Conservation (phyloP, 2,329 filamentous ascomycete species). For the Alternaria sp. region DNA sequence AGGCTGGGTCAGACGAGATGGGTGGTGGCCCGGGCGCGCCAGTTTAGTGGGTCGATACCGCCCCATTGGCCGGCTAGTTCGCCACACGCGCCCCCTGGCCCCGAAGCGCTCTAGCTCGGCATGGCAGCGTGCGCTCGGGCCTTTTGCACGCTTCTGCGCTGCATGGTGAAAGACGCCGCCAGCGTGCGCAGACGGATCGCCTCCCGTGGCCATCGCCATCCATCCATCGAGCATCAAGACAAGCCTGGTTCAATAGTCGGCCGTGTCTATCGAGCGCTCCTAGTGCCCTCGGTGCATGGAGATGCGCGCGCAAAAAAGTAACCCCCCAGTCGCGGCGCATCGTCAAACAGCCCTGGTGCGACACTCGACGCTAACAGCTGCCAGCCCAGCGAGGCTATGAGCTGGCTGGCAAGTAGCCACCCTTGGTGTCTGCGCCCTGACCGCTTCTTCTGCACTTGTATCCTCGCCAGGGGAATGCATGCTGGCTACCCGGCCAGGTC, state of each 20-base stretch:
- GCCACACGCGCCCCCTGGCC: slow-evolving; percentile 18
- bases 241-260: background rate
- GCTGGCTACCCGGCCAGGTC: slow-evolving; percentile 2
- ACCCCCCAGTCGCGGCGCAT: slow-evolving; percentile 27
- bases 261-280: background rate
- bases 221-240: slow-evolving; percentile 8
- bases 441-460: slow-evolving; percentile 35
- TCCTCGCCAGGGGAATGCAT: slow-evolving; percentile 39
- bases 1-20: slow-evolving; percentile 20
- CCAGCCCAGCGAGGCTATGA: slow-evolving; percentile 36
- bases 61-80: slow-evolving; percentile 14
- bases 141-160: slow-evolving; percentile 13
- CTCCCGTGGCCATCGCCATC: slow-evolving; percentile 6
- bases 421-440: slow-evolving; percentile 29
- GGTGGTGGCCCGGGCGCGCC: slow-evolving; percentile 14
- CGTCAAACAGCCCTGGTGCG: slow-evolving; percentile 40
- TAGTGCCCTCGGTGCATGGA: background rate
- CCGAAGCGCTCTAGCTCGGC: slow-evolving; percentile 11
- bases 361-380: slow-evolving; percentile 34
- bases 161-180: slow-evolving; percentile 14
- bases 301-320: slow-evolving; percentile 9
- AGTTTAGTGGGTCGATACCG: slow-evolving; percentile 9
- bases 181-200: slow-evolving; percentile 12
- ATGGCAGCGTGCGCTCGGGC: slow-evolving; percentile 11
- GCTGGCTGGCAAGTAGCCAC: slow-evolving; percentile 35